Evolutionary conservation across 371 early-diverging fungal genomes (phyloP).

Genomic region (Mortierella sp.): DNA sequence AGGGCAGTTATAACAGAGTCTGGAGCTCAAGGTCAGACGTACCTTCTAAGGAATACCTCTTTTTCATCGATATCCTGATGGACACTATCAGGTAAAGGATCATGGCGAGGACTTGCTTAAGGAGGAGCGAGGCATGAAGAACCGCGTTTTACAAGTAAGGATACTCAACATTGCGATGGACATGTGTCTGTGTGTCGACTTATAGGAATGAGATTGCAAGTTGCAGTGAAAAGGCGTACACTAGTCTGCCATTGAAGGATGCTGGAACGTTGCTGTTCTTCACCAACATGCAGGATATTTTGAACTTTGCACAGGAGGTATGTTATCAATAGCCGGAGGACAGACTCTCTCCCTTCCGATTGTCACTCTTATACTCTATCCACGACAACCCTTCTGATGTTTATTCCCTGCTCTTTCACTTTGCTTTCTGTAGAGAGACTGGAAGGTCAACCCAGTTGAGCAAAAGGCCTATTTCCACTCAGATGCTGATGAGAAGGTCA

Average conservation of each 20-base stretch:
- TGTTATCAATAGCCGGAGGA: no score
- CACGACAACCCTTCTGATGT: neutral
- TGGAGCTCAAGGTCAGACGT: constrained; percentile 90
- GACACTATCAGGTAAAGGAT: constrained; percentile 83
- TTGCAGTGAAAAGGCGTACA: constrained; percentile 94
- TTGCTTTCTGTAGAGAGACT: constrained; percentile 68
- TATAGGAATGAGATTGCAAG: constrained; percentile 92
- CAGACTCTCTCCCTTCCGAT: no score
- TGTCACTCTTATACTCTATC: no score
- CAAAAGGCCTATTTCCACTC: constrained; percentile 84
- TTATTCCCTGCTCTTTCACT: neutral
- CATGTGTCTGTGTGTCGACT: neutral
- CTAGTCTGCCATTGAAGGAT: constrained; percentile 84
- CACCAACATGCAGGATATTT: constrained; percentile 77
- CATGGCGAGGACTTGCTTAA: neutral
- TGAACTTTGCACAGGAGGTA: constrained; percentile 83
- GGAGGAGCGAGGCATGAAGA: no score
- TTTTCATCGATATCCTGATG: constrained; percentile 94
- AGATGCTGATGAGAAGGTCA: constrained; percentile 67
- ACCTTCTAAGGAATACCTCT: constrained; percentile 88
- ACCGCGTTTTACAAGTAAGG: no score
- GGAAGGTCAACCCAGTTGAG: constrained; percentile 85
- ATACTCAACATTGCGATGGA: no score
- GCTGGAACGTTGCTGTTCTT: constrained; percentile 92
- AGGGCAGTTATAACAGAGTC: constrained; percentile 96